Evolutionary conservation across 768 basidiomycete genomes (phyloP), one percentile per base, ranked within the genome.

Genomic region (Phylloporus arenicola): DNA sequence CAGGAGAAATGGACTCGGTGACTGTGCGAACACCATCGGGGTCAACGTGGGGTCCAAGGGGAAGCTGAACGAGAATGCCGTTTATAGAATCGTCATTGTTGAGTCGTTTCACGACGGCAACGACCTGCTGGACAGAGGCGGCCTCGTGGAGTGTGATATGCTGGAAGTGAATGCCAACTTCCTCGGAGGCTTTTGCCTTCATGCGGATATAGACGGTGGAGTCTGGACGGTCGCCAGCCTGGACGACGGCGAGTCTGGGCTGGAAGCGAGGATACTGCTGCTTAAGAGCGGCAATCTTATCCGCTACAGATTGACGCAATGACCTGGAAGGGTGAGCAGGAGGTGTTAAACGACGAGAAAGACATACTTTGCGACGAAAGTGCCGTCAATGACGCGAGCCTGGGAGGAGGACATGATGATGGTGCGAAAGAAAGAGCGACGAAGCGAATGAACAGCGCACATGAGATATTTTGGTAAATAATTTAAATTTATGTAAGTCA

Each of bases 11-110:
- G 11, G 91, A 86, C 69, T 98, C 95, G n/a, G 93, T 97, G 46
- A 99, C 88, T 22, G 77, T 77, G 47, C 92, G 85, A 67, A 96
- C 94, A 20, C 83, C 92, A 29, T 88, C 89, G 7, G 86, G 65
- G 30, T 76, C 78, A 52, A 97, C 80, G 54, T 93, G 88, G 24
- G 84, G 78, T 11, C 88, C 88, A 2, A 99, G 82, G 20, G 96
- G 96, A 12, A 98, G 83, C 70, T 99, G 96, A 3, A 99, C 96
- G 43, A 99, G 79, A 43, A 99, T 84, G 30, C 94, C 96, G 60
- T 83, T 88, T 54, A 97, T 76, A 25, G 75, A 60, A 6, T 86
- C 84, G 59, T 98, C 88, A 42, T 78, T 75, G 65, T 97, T 98
- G 57, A 96, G 82, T 51, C 81, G 80, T 58, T 83, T 75, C 49